These are phyloP conservation scores for Debaryomyces subglobosus DNA, from an alignment of 1,139 yeast genomes.

Conservation along the genomic window DNA sequence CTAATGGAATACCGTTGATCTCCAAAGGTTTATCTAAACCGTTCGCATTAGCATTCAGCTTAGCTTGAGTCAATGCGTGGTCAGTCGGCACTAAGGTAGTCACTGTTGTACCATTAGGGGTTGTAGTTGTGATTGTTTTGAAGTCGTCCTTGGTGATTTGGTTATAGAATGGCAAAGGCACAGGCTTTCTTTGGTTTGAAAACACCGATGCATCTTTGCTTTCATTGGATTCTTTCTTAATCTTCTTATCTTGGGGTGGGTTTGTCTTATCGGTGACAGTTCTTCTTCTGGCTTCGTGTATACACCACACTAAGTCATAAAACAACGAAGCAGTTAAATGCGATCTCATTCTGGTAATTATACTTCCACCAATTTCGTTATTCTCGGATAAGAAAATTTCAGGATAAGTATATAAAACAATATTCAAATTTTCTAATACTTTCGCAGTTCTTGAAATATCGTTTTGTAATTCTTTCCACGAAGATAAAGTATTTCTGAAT, in stretches of 20 bases:
- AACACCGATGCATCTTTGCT: constrained; percentile 9
- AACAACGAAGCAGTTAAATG: constrained; percentile 90
- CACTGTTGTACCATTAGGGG: constrained; percentile 91
- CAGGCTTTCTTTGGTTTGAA: constrained; percentile 35
- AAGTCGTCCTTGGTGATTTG: constrained; percentile 93
- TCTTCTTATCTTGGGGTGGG: constrained; percentile 13
- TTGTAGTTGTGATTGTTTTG: constrained; percentile 79
- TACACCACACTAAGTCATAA: constrained; percentile 92
- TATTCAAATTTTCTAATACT: constrained; percentile 86
- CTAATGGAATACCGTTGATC: constrained; percentile 79
- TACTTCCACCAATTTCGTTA: constrained; percentile 49
- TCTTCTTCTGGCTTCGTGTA: constrained; percentile 89
- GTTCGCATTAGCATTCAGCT: constrained; percentile 62
- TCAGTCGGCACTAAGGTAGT: constrained; percentile 89
- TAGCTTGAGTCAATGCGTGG: constrained; percentile 63
- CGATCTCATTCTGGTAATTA: constrained; percentile 86
- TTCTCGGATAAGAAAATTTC: constrained; percentile 57
- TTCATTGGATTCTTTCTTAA: constrained; percentile 13
- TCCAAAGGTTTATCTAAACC: constrained; percentile 60
- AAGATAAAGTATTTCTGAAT: constrained; percentile 82
- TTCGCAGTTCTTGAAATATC: constrained; percentile 92
- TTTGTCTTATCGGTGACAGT: constrained; percentile 50
- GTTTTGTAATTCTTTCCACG: constrained; percentile 90
- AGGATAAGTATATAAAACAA: constrained; percentile 86
- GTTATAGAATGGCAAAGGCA: constrained; percentile 89